Base-by-base conservation (phyloP, 1,139 yeast genomes). In the Geotrichum carabidarum region DNA sequence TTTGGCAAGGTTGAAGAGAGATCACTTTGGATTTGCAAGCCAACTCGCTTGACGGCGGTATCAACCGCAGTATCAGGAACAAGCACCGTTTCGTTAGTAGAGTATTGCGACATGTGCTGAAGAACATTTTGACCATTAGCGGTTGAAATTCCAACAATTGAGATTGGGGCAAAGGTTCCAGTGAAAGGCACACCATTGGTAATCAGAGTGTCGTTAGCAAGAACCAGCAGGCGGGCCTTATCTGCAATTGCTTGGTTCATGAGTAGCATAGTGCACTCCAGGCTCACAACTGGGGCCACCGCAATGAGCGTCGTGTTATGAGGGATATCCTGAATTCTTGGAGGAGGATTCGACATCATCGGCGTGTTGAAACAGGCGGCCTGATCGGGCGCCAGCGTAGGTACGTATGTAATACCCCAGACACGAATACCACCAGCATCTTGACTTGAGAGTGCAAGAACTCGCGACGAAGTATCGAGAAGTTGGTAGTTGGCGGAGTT, bases 351-450 rank as follows among this genome's bases (percentile, higher is more conserved):
- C 11, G 55, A 53, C 22, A 56, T 36, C 15, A 44, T 35, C 18
- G 51, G 30, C 30, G 32, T 37, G 36, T 50, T n/a, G 34, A 48
- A 14, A 37, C 58, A 56, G 43, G 48, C 32, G n/a, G 37, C 35
- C 5, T 22, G 27, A 30, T 34, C 31, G 7, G 50, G 43, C 2
- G 12, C 27, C 8, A 53, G 47, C 4, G 50, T 30, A 1, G 59
- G 59, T 4, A 57, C 14, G 35, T 57, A 57, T 12, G 56, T 48
- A 5, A 52, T 44, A 5, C 59, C 59, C 59, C 59, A 57, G 8
- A 50, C n/a, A 12, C 37, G 43, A 35, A 51, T 22, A 5, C 57
- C 57, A 32, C 43, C 17, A 4, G 48, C 30, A 30, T 54, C 59
- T 8, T 18, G 15, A 11, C 51, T 34, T 1, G 57, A 34, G 14